A percentile compares a stretch with the other conserved stretches of the same genome.
phyloP scores from a whole-genome alignment of 2,329 filamentous ascomycete genomes.

The Clonostachys rosea region DNA sequence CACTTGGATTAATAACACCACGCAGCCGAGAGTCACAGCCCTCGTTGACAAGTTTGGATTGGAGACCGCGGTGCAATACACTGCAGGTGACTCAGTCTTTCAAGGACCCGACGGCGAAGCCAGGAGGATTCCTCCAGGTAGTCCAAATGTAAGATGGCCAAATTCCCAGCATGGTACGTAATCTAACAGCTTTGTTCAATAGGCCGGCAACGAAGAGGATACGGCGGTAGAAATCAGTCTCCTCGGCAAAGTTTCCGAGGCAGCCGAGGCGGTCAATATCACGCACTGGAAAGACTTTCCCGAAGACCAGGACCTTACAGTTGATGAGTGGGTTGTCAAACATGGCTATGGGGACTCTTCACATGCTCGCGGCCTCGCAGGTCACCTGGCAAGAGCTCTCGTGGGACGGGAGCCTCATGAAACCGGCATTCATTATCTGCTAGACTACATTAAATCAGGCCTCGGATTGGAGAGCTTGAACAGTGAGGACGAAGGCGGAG shows the following conservation, averaged over 20 bases:
- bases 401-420: constrained; percentile 7
- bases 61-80: constrained; percentile 5
- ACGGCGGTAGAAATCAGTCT: background rate
- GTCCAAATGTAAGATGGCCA: background rate
- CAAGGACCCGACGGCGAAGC: constrained; percentile 1
- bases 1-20: constrained; percentile 9
- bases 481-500: constrained; percentile 3
- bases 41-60: constrained; percentile 4
- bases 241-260: background rate
- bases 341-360: background rate
- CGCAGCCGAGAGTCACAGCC: constrained; percentile 4
- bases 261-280: background rate
- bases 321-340: background rate
- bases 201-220: background rate
- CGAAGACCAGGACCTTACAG: background rate
- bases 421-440: constrained; percentile 6
- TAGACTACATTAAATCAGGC: constrained; percentile 10
- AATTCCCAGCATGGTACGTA: no score
- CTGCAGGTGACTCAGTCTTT: constrained; percentile 2
- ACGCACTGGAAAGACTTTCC: background rate
- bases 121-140: background rate
- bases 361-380: background rate
- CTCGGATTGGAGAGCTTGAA: constrained; percentile 2
- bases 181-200: no score
- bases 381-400: background rate